These are phyloP conservation scores for Aschersonia sp. DNA, from an alignment of 2,329 filamentous ascomycete species.

Conservation along the genomic window DNA sequence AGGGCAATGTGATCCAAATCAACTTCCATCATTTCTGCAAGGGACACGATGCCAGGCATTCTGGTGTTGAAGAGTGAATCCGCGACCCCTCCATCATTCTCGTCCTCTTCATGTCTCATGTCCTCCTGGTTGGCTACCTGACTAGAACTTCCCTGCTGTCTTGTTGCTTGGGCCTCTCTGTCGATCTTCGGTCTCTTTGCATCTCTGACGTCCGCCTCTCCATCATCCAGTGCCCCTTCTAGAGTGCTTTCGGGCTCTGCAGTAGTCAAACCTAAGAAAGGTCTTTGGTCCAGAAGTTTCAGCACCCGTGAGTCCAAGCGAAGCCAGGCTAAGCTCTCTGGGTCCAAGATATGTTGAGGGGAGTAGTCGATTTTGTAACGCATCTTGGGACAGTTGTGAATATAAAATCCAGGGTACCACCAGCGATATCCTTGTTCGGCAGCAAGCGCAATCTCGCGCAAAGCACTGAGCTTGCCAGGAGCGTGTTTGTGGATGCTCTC, in stretches of 20 bases:
- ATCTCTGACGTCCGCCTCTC: background rate
- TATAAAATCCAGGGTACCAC: slow-evolving; percentile 75
- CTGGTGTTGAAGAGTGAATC: slow-evolving; percentile 39
- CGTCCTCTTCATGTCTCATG: slow-evolving; percentile 1
- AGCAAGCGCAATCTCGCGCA: slow-evolving; percentile 59
- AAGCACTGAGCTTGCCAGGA: slow-evolving; percentile 62
- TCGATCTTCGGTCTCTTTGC: background rate
- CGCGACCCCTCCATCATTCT: slow-evolving; percentile 9
- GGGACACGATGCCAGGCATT: slow-evolving; percentile 52
- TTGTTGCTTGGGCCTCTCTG: slow-evolving; percentile 1
- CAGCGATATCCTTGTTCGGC: slow-evolving; percentile 54
- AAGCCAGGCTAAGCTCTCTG: slow-evolving; percentile 49
- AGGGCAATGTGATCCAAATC: slow-evolving; percentile 47
- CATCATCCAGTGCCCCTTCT: no score
- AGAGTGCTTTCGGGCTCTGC: slow-evolving; percentile 4
- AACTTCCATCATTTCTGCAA: slow-evolving; percentile 35
- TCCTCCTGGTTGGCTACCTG: background rate
- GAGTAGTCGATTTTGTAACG: slow-evolving; percentile 69
- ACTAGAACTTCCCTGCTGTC: background rate
- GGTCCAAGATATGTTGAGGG: slow-evolving; percentile 61
- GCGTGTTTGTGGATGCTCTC: slow-evolving; percentile 54
- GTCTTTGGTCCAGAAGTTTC: slow-evolving; percentile 33
- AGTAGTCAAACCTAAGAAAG: slow-evolving; percentile 37
- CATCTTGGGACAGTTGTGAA: slow-evolving; percentile 72
- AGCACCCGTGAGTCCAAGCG: slow-evolving; percentile 37